Conservation (phyloP, 2,329 filamentous ascomycete genomes). For the Aspergillus pseudonomiae region DNA sequence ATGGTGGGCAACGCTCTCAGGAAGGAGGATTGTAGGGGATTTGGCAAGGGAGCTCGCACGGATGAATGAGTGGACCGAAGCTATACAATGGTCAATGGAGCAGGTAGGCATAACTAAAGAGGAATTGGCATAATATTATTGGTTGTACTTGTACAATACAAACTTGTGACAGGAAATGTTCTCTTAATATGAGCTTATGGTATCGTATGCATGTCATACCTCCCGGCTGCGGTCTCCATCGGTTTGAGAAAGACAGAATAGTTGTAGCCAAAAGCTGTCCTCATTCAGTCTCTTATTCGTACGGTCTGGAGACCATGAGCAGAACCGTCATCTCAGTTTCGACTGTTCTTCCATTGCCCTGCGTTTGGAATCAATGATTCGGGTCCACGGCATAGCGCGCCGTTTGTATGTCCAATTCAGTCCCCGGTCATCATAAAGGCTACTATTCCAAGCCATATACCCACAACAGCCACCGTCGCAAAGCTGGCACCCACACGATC, state of each 20-base stretch:
- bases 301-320: neutral
- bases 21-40: neutral
- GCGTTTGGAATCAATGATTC: neutral
- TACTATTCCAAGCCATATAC: neutral
- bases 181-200: neutral
- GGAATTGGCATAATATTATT: neutral
- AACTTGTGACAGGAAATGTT: neutral
- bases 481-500: conserved; percentile 10
- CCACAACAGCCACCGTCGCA: conserved; percentile 8
- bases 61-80: neutral
- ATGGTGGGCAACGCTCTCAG: neutral
- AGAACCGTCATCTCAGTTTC: neutral
- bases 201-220: neutral
- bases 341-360: neutral
- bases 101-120: neutral
- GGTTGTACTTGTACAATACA: neutral
- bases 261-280: neutral
- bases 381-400: neutral
- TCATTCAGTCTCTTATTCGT: neutral
- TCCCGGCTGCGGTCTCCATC: neutral
- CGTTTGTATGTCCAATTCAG: neutral
- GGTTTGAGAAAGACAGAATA: neutral
- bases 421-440: neutral
- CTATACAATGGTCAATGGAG: neutral
- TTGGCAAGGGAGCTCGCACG: neutral